Percentiles rank a stretch among this genome's conserved stretches.
Conservation (phyloP, 2,329 filamentous ascomycete genomes). For the Fusarium sambucinum region DNA sequence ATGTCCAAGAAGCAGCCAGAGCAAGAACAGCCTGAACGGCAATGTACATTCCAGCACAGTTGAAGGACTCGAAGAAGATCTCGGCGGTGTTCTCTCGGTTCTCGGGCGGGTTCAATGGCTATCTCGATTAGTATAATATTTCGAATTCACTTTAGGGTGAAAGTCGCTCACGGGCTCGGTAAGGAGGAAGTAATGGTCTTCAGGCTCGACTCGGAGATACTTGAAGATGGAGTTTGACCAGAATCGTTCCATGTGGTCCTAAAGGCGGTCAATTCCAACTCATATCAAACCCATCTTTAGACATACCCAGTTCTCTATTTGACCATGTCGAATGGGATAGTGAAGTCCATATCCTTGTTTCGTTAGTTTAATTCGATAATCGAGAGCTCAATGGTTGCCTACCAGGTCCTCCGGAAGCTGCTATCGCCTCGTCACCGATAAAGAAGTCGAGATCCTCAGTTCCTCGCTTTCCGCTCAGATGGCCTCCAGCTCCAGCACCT, state of each 20-base stretch:
- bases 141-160: conserved; percentile 16
- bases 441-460: conserved; percentile 99
- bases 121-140: conserved; percentile 27
- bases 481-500: conserved; percentile 83
- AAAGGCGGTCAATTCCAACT: conserved; percentile 47
- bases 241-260: conserved; percentile 99
- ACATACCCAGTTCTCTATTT: conserved; percentile 97
- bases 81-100: conserved; percentile 99
- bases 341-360: conserved; percentile 87
- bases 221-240: conserved; percentile 99
- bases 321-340: conserved; percentile 97
- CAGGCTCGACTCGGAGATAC: conserved; percentile 96
- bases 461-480: conserved; percentile 90
- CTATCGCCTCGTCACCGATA: conserved; percentile 95
- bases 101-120: conserved; percentile 97
- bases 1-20: conserved; percentile 97
- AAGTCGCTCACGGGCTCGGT: conserved; percentile 84
- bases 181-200: conserved; percentile 98
- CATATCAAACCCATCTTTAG: not conserved
- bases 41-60: conserved; percentile 98
- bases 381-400: conserved; percentile 46
- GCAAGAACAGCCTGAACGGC: conserved; percentile 97
- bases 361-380: conserved; percentile 39
- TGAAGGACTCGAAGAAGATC: conserved; percentile 99
- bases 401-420: conserved; percentile 86